These are phyloP conservation scores for Chiua virens DNA, from an alignment of 768 basidiomycete species.

Conservation along the genomic window DNA sequence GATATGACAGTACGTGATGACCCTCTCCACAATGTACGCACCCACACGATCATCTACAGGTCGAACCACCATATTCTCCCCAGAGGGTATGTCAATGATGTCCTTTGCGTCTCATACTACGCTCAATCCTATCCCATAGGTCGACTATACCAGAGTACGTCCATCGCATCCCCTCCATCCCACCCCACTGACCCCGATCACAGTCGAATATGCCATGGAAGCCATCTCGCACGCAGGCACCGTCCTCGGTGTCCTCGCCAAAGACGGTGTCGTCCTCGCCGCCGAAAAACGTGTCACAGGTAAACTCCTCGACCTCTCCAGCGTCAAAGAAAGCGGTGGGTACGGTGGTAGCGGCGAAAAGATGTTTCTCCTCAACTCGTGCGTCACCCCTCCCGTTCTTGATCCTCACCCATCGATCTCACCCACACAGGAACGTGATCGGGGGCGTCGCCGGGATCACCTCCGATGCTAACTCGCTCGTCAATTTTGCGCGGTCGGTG, in stretches of 20 bases:
- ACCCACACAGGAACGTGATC: constrained; percentile 76
- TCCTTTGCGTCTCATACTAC: constrained; percentile 7
- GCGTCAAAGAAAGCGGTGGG: constrained; percentile 74
- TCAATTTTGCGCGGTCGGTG: constrained; percentile 89
- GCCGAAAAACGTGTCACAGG: constrained; percentile 99
- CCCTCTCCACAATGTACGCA: constrained; percentile 7
- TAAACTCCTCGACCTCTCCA: constrained; percentile 90
- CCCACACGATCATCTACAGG: constrained; percentile 45
- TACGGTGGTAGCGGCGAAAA: constrained; percentile 98
- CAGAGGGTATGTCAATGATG: constrained; percentile 69
- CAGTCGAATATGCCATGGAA: constrained; percentile 99
- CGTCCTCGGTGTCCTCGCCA: constrained; percentile 89
- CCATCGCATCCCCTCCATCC: neutral
- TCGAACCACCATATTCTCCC: constrained; percentile 98
- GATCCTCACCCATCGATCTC: neutral
- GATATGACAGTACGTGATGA: constrained; percentile 86
- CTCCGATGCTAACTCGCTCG: constrained; percentile 95
- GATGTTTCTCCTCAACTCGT: constrained; percentile 94
- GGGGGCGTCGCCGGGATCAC: constrained; percentile 95
- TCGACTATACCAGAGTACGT: constrained; percentile 92
- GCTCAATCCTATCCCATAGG: constrained; percentile 46
- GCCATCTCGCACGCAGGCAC: constrained; percentile 96
- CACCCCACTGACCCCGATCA: constrained; percentile 1
- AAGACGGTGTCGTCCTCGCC: constrained; percentile 87
- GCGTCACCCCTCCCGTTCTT: constrained; percentile 25